Conservation (phyloP, 352 stramenopile genomes). For the Chrysophaeum taylorii region DNA sequence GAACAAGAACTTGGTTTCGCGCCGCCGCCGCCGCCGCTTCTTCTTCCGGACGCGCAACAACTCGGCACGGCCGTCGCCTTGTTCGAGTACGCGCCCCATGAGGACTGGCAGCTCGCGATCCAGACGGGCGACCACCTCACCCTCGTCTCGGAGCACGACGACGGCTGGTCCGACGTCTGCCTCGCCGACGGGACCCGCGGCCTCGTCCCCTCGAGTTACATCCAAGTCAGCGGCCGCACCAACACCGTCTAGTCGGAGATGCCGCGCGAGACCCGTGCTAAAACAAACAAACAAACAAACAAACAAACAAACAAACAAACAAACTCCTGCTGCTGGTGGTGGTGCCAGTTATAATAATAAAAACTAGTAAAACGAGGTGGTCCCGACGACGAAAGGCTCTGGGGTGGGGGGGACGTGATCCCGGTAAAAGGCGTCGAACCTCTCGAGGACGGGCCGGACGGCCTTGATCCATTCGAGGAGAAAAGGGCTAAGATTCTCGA, state of each 20-base stretch:
- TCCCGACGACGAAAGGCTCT: too few species aligned
- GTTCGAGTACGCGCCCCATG: background rate
- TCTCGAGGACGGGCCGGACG: background rate
- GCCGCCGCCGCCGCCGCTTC: too few species aligned
- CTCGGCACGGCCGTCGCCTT: background rate
- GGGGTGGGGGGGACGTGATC: too few species aligned
- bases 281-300: too few species aligned
- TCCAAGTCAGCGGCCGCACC: too few species aligned
- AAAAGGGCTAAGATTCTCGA: background rate
- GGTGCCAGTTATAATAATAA: too few species aligned
- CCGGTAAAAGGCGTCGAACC: background rate
- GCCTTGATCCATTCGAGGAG: background rate
- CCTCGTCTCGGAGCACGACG: background rate
- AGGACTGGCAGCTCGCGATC: background rate
- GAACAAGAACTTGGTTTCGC: too few species aligned
- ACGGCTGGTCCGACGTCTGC: conserved; percentile 7
- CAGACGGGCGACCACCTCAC: background rate
- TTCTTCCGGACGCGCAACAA: background rate
- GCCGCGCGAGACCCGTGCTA: too few species aligned
- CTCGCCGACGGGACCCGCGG: background rate
- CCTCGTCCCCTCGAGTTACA: background rate
- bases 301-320: too few species aligned
- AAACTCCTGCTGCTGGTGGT: too few species aligned
- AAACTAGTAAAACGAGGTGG: too few species aligned
- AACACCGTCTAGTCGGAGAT: too few species aligned